phyloP scores from a whole-genome alignment of 495 filamentous ascomycete genomes.

The Poronia punctata region DNA sequence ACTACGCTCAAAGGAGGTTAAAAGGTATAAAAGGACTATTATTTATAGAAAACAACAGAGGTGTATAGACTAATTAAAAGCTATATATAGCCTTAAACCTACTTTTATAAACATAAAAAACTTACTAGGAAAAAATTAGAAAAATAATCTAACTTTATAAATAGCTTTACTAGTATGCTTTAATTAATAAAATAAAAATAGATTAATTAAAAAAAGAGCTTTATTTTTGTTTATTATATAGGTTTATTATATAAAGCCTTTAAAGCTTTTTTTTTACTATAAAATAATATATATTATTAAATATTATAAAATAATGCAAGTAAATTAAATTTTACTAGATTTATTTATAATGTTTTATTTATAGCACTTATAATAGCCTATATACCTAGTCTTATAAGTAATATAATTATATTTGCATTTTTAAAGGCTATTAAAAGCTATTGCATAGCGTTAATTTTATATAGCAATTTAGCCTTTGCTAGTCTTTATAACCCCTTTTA shows the following conservation, averaged over 20 bases:
- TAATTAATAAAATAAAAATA: constrained; percentile 1
- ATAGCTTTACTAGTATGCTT: constrained; percentile 2
- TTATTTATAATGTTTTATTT: not conserved
- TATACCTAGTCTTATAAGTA: constrained; percentile 6
- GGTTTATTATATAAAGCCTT: not conserved
- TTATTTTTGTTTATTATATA: too few relatives aligned
- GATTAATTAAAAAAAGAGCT: not conserved
- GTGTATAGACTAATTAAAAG: too few relatives aligned
- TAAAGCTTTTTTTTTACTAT: constrained; percentile 2
- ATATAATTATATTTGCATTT: constrained; percentile 5
- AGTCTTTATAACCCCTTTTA: too few relatives aligned
- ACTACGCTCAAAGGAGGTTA: too few relatives aligned
- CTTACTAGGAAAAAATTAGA: not conserved
- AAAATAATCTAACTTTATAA: not conserved
- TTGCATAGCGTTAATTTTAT: not conserved
- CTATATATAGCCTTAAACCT: too few relatives aligned
- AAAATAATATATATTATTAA: constrained; percentile 1
- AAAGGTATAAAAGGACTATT: not conserved
- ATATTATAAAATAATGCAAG: not conserved
- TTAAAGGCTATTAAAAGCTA: constrained; percentile 1
- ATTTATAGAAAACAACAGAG: too few relatives aligned
- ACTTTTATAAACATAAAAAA: not conserved
- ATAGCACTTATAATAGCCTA: constrained; percentile 1
- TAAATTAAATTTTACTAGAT: constrained; percentile 2
- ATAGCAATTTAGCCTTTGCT: not conserved